Evolutionary conservation across 1,284 basidiomycete species (phyloP).

Genomic region (Apiotrichum sp.): DNA sequence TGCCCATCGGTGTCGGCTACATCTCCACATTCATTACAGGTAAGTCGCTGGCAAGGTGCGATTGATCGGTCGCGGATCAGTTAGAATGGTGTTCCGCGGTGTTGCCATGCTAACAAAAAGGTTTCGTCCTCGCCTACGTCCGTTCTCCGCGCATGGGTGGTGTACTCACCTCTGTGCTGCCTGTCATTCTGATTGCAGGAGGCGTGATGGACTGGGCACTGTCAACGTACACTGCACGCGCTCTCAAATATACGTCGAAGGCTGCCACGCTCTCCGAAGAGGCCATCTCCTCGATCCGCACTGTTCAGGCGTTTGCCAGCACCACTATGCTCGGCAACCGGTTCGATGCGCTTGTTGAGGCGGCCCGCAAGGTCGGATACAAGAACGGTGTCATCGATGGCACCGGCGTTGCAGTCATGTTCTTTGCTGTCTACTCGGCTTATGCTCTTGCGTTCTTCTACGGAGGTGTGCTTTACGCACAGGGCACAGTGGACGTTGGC

Average conservation of each 20-base stretch:
- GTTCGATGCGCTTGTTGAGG: slow-evolving; percentile 64
- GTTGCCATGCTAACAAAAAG: neutral
- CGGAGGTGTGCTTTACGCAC: slow-evolving; percentile 46
- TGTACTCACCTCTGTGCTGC: slow-evolving; percentile 81
- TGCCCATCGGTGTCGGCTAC: slow-evolving; percentile 52
- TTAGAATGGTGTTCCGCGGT: no score
- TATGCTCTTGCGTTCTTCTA: slow-evolving; percentile 48
- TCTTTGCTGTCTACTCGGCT: slow-evolving; percentile 65
- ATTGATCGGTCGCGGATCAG: no score
- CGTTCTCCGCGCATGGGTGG: slow-evolving; percentile 79
- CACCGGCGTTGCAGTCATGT: slow-evolving; percentile 57
- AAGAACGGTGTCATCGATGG: slow-evolving; percentile 65
- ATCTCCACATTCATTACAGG: slow-evolving; percentile 58
- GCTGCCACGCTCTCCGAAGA: slow-evolving; percentile 89
- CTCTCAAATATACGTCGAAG: slow-evolving; percentile 70
- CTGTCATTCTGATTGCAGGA: slow-evolving; percentile 75
- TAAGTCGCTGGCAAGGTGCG: neutral
- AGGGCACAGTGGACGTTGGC: slow-evolving; percentile 56
- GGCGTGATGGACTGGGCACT: slow-evolving; percentile 32
- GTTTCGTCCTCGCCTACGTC: slow-evolving; percentile 58
- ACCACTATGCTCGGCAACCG: slow-evolving; percentile 60
- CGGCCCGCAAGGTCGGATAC: slow-evolving; percentile 57
- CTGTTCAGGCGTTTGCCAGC: slow-evolving; percentile 84
- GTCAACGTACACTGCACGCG: slow-evolving; percentile 44
- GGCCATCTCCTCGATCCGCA: slow-evolving; percentile 57